Evolutionary conservation across 139 green algal genomes (phyloP).

Genomic region (Diplosphaera chodatii): DNA sequence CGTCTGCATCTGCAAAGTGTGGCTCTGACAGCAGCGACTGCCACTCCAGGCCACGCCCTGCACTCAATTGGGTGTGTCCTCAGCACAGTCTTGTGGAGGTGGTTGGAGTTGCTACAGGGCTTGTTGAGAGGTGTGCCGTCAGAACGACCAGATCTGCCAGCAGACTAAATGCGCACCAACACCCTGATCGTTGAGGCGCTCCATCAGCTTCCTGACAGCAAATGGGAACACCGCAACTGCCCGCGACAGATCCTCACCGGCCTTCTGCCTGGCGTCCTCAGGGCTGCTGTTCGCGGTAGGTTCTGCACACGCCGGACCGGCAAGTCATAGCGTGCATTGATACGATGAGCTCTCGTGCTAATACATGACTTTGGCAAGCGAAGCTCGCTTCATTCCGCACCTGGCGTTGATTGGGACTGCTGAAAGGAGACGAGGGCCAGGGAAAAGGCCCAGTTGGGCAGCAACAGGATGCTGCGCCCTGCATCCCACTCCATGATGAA

Average conservation of each 20-base stretch:
- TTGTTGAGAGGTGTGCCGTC: no score
- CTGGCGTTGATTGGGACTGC: background rate
- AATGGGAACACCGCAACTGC: conserved; percentile 74
- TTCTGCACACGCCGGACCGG: no score
- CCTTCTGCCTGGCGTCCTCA: background rate
- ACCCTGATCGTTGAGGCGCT: conserved; percentile 57
- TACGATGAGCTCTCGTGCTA: no score
- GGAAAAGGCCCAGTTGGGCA: conserved; percentile 79
- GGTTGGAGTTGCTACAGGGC: no score
- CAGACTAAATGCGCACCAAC: conserved; percentile 19
- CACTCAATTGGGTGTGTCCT: no score
- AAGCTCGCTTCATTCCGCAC: background rate
- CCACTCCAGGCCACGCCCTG: conserved; percentile 37
- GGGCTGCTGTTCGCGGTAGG: background rate
- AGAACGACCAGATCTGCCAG: no score
- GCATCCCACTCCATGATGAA: conserved; percentile 47
- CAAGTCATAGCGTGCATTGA: no score
- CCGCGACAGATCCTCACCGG: conserved; percentile 36
- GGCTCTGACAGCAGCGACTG: conserved; percentile 34
- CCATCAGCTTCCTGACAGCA: conserved; percentile 52
- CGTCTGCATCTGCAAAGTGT: conserved; percentile 42
- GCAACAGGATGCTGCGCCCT: conserved; percentile 44
- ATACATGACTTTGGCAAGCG: no score
- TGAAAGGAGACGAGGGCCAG: conserved; percentile 50
- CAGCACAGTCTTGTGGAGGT: no score